phyloP scores from a whole-genome alignment of 805 yeast genomes.

The Vanderwaltozyma polyspora region DNA sequence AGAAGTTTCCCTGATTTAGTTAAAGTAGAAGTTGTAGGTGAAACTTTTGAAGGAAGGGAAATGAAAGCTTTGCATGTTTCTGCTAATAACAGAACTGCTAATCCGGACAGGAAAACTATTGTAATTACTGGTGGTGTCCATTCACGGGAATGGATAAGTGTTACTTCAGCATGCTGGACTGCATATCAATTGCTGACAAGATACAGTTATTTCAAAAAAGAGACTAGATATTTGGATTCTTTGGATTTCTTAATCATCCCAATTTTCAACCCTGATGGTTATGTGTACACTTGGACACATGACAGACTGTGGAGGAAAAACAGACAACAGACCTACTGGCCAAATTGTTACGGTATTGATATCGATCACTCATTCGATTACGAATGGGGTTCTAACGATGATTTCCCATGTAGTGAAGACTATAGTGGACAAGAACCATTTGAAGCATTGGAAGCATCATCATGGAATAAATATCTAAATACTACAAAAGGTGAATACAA shows the following conservation, averaged over 20 bases:
- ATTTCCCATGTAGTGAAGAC: conserved; percentile 70
- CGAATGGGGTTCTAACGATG: conserved; percentile 53
- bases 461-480: conserved; percentile 38
- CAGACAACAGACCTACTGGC: conserved; percentile 59
- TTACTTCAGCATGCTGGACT: conserved; percentile 54
- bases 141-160: conserved; percentile 84
- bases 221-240: conserved; percentile 38
- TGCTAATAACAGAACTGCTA: conserved; percentile 31
- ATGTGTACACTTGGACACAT: conserved; percentile 64
- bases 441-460: conserved; percentile 49
- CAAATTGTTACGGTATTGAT: conserved; percentile 71
- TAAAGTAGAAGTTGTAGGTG: conserved; percentile 57
- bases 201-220: conserved; percentile 33
- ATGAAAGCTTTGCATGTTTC: conserved; percentile 57
- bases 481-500: conserved; percentile 37
- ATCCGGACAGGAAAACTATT: conserved; percentile 46
- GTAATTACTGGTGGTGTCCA: conserved; percentile 78
- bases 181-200: conserved; percentile 37
- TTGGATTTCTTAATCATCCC: conserved; percentile 73
- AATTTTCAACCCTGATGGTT: conserved; percentile 85
- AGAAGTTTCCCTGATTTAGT: conserved; percentile 55
- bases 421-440: conserved; percentile 68
- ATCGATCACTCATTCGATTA: conserved; percentile 74
- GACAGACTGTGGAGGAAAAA: conserved; percentile 87
- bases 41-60: conserved; percentile 63